phyloP scores from a whole-genome alignment of 2,329 filamentous ascomycete species.

The Phaeosphaeriaceae sp. region DNA sequence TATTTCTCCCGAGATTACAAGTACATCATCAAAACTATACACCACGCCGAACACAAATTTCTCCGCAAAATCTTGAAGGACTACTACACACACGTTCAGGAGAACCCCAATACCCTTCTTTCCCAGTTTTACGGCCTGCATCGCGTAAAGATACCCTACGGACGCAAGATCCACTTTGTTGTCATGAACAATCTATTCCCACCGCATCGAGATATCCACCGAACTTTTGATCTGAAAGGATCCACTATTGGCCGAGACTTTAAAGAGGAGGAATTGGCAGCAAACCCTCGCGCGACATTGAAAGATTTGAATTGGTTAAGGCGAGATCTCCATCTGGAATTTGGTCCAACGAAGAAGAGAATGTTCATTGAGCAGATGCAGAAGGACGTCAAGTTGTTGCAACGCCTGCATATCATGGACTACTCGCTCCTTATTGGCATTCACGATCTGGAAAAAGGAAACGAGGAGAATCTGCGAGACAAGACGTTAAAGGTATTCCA shows the following conservation, averaged over 20 bases:
- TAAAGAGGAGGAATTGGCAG: conserved; percentile 82
- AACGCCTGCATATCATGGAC: conserved; percentile 95
- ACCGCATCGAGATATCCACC: conserved; percentile 94
- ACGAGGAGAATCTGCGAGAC: conserved; percentile 89
- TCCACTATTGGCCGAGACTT: conserved; percentile 94
- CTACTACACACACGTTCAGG: conserved; percentile 90
- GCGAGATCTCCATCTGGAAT: conserved; percentile 81
- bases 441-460: conserved; percentile 87
- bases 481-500: conserved; percentile 96
- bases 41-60: conserved; percentile 92
- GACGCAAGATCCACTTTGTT: conserved; percentile 98
- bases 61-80: conserved; percentile 83
- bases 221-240: conserved; percentile 95
- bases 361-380: conserved; percentile 89
- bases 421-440: conserved; percentile 96
- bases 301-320: conserved; percentile 98
- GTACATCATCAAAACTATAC: conserved; percentile 99
- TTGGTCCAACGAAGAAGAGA: conserved; percentile 86
- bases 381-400: conserved; percentile 83
- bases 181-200: conserved; percentile 99
- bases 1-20: conserved; percentile 99
- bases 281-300: conserved; percentile 89
- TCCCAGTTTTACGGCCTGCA: conserved; percentile 98
- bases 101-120: conserved; percentile 94
- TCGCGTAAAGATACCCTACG: conserved; percentile 97